Conservation (phyloP, 352 stramenopile genomes). For the Phytophthora europaea region DNA sequence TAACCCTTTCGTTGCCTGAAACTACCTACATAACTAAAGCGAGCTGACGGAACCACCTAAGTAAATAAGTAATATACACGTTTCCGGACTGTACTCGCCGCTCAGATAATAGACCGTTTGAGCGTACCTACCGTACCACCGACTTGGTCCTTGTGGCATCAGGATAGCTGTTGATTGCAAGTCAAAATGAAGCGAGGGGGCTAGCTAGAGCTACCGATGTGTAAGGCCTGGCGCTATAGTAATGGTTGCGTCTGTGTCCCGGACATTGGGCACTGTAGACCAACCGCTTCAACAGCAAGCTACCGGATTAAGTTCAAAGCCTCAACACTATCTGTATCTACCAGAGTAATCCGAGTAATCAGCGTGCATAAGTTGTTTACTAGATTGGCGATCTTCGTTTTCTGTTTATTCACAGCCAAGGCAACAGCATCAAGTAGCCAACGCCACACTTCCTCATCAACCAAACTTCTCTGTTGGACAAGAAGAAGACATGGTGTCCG, state of each 20-base stretch:
- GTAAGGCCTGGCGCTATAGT: too few species aligned
- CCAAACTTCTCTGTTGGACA: background rate
- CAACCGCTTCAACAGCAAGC: background rate
- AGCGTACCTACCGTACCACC: background rate
- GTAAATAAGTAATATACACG: too few species aligned
- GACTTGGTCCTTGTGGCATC: background rate
- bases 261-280: background rate
- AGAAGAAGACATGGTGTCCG: background rate
- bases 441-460: background rate
- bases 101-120: background rate
- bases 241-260: background rate
- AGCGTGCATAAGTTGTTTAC: background rate
- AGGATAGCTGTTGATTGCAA: background rate
- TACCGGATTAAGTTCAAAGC: background rate
- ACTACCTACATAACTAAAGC: too few species aligned
- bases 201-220: too few species aligned
- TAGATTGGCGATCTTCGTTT: conserved; percentile 3
- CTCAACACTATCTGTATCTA: background rate
- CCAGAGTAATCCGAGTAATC: background rate
- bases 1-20: too few species aligned
- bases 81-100: too few species aligned
- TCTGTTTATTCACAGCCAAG: background rate
- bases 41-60: too few species aligned
- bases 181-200: too few species aligned
- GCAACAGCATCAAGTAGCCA: background rate